Evolutionary conservation across 495 filamentous ascomycete genomes (phyloP).

Genomic region (Ascobolus immersus): DNA sequence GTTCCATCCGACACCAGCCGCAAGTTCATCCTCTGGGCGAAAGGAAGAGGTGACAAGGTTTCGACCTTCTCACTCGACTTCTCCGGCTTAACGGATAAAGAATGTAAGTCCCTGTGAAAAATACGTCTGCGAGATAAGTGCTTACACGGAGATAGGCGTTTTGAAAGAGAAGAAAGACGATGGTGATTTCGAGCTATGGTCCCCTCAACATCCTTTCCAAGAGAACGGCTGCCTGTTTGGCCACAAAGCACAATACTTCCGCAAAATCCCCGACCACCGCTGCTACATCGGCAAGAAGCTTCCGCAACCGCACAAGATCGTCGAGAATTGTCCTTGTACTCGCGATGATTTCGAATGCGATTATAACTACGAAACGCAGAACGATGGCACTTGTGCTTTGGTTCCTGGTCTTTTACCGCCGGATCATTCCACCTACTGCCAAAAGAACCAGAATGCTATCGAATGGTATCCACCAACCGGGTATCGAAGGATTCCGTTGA

Average conservation of each 20-base stretch:
- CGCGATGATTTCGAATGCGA: slow-evolving; percentile 86
- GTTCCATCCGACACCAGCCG: slow-evolving; percentile 67
- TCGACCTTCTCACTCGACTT: slow-evolving; percentile 69
- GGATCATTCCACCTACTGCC: slow-evolving; percentile 40
- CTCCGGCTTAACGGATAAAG: slow-evolving; percentile 37
- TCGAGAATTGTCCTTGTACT: slow-evolving; percentile 54
- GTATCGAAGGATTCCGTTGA: slow-evolving; percentile 72
- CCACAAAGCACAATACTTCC: slow-evolving; percentile 66
- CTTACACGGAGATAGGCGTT: slow-evolving; percentile 6
- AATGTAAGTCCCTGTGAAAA: slow-evolving; percentile 26
- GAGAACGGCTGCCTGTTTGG: slow-evolving; percentile 71
- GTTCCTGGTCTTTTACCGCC: slow-evolving; percentile 41
- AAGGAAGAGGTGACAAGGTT: slow-evolving; percentile 24
- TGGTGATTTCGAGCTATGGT: slow-evolving; percentile 62
- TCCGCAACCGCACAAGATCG: slow-evolving; percentile 38
- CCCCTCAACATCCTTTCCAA: slow-evolving; percentile 50
- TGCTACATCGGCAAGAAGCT: slow-evolving; percentile 59
- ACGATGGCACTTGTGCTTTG: slow-evolving; percentile 46
- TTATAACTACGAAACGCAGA: slow-evolving; percentile 68
- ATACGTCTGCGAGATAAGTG: slow-evolving; percentile 1
- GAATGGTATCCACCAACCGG: slow-evolving; percentile 67
- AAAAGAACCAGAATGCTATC: slow-evolving; percentile 31
- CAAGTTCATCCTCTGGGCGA: slow-evolving; percentile 74
- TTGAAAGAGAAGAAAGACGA: slow-evolving; percentile 36
- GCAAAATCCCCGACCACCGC: slow-evolving; percentile 44